Base-by-base conservation (phyloP, 257 asterid genomes). In the Jacaranda mimosifolia region DNA sequence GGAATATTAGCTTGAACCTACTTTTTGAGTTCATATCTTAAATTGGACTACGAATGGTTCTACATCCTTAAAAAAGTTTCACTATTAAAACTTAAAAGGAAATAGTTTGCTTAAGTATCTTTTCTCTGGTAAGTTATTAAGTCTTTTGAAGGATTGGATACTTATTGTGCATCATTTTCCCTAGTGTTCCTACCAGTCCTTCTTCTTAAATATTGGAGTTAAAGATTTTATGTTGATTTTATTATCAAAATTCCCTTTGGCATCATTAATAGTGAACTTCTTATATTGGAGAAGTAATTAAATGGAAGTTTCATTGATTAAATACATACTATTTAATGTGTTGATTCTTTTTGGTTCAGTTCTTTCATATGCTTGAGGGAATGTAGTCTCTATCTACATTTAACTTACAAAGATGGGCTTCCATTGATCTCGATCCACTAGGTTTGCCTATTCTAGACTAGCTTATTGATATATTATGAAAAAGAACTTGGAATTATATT, bases 331-430 rank as follows among this genome's bases (percentile, higher is more conserved):
- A 12, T 13, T 63, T 63, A 12, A 59, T 5, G 6, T 73, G 45
- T 59, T 21, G 6, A 64, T 73, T 60, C 48, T 55, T 45, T 73
- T 13, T 19, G n/a, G 63, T 62, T 45, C 9, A 15, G 57, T 68
- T 80, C 74, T 40, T 80, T 48, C 39, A 62, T 39, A 66, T 42
- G 13, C 48, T 42, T 53, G 81, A 45, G 32, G 12, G 77, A 60
- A 63, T 45, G 18, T 59, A 43, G 14, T 67, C 39, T 52, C 59
- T 21, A 26, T 48, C 49, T 42, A 13, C 26, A 0, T 57, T 9
- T 72, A 43, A 48, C 57, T 26, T 51, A 51, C 62, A 75, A 9
- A 51, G 3, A 18, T 19, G 56, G 0, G 48, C 48, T 56, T 18
- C 63, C 63, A 32, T 45, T 60, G 70, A 62, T 70, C 39, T 18